Base-by-base conservation (phyloP, 2,329 filamentous ascomycete genomes). In the Cladobotryum protrusum region DNA sequence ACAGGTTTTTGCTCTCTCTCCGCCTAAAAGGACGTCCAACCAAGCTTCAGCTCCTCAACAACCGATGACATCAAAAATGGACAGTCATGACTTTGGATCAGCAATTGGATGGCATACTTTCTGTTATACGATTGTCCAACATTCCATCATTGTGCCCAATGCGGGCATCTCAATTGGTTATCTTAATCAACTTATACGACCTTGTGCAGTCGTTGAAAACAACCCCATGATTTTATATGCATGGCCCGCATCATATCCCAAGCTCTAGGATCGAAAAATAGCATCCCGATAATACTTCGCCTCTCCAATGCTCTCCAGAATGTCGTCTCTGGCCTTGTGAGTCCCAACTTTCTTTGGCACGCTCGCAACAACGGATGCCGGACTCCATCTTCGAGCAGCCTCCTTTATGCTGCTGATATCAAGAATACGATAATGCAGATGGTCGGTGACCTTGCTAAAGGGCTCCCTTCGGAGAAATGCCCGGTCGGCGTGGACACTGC, bases 321-420 rank as follows among this genome's bases (percentile, higher is more conserved):
- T 96, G 67, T 99, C 93, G 49, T 89, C 83, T 59, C 79, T 83
- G 0, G 93, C 93, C 67, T 92, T 82, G 71, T 99, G 93, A 46
- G 83, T 72, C 35, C 80, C 82, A 63, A 79, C 79, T 74, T 97
- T 97, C 54, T 63, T 68, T 12, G 92, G 91, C 24, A 80, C 82
- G 41, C 74, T 72, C 49, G 73, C 72, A 54, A 87, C 62, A 29
- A 71, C 51, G 39, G 58, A 56, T 47, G 58, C 61, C 32, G 65
- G 57, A 40, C 82, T 84, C 92, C 93, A 99, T 42, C 92, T 78
- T 56, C 82, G 80, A 15, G 85, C 87, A 18, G 89, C 91, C 72
- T 99, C 93, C 71, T 97, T 97, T 62, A 97, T 81, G 43, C 83
- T 80, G 67, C 90, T 96, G 48, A 97, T 89, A 65, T 99, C 93